These are phyloP conservation scores for Exserohilum turcica DNA, from an alignment of 2,329 filamentous ascomycete genomes.

Conservation along the genomic window DNA sequence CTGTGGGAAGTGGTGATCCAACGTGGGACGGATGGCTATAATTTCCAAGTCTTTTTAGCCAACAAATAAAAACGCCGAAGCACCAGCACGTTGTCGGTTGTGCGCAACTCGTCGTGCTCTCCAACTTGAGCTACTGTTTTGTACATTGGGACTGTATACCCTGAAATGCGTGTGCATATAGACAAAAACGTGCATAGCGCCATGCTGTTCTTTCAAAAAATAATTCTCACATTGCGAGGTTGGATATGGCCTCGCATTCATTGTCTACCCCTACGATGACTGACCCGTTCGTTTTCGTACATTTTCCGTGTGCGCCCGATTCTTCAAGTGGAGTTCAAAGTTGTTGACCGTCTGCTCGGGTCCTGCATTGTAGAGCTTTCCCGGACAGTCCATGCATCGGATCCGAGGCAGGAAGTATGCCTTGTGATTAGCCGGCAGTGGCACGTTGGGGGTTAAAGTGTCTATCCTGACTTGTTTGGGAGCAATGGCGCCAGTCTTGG, in stretches of 20 bases:
- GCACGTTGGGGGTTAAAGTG: slow-evolving; percentile 53
- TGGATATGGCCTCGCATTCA: not conserved
- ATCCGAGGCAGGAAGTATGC: slow-evolving; percentile 89
- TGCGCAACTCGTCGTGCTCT: slow-evolving; percentile 18
- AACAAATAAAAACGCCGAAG: slow-evolving; percentile 38
- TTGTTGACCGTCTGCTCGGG: slow-evolving; percentile 84
- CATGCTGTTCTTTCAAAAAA: slow-evolving; percentile 11
- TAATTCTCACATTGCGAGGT: slow-evolving; percentile 3
- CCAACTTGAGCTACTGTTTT: slow-evolving; percentile 20
- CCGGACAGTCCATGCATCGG: slow-evolving; percentile 87
- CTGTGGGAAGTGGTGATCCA: slow-evolving; percentile 10
- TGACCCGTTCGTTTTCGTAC: slow-evolving; percentile 42
- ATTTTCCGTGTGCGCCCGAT: slow-evolving; percentile 67
- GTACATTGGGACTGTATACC: slow-evolving; percentile 24
- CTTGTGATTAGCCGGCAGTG: slow-evolving; percentile 67
- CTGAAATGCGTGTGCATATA: slow-evolving; percentile 18
- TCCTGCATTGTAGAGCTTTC: slow-evolving; percentile 90
- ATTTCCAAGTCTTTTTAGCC: slow-evolving; percentile 21
- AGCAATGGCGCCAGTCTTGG: slow-evolving; percentile 61
- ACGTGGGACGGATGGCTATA: slow-evolving; percentile 11
- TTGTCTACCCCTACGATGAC: slow-evolving; percentile 9
- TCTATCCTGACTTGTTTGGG: slow-evolving; percentile 59
- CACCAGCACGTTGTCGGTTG: slow-evolving; percentile 27
- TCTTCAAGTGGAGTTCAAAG: slow-evolving; percentile 91
- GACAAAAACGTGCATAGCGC: slow-evolving; percentile 14